Conservation (phyloP, 2,329 filamentous ascomycete genomes). For the Didymella sp. region DNA sequence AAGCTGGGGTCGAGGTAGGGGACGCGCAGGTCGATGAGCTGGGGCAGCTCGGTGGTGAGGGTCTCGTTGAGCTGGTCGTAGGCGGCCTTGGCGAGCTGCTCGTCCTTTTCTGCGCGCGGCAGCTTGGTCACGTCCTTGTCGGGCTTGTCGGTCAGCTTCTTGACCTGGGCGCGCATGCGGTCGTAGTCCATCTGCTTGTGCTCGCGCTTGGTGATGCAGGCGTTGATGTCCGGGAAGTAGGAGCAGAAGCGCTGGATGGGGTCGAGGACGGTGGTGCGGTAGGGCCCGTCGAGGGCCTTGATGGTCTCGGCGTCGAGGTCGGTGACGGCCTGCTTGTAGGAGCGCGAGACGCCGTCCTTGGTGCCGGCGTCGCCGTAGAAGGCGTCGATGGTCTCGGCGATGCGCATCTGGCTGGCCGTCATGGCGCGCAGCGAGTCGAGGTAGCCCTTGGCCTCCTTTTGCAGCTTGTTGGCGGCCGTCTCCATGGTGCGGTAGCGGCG, state of each 20-base stretch:
- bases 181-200: constrained; percentile 99
- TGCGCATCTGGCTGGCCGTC: constrained; percentile 99
- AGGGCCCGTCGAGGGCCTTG: constrained; percentile 96
- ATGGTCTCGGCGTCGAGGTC: constrained; percentile 98
- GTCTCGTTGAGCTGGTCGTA: constrained; percentile 99
- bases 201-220: constrained; percentile 98
- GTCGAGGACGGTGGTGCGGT: constrained; percentile 91
- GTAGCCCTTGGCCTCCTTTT: constrained; percentile 98
- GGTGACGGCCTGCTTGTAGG: constrained; percentile 98
- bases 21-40: constrained; percentile 94
- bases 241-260: constrained; percentile 96
- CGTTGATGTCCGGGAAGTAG: constrained; percentile 98
- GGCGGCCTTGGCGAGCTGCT: constrained; percentile 88
- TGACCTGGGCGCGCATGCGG: constrained; percentile 91
- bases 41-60: constrained; percentile 87
- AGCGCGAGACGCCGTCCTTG: constrained; percentile 91
- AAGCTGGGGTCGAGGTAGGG: constrained; percentile 97
- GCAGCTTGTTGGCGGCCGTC: constrained; percentile 85
- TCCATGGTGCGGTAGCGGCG: constrained; percentile 98
- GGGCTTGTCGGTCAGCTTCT: constrained; percentile 95
- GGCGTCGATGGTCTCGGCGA: constrained; percentile 98
- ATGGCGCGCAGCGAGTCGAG: constrained; percentile 96
- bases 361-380: constrained; percentile 98
- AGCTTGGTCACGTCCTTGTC: constrained; percentile 98
- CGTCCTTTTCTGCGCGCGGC: constrained; percentile 93